These are phyloP conservation scores for Aspergillus sp. DNA, from an alignment of 2,329 filamentous ascomycete species.

Conservation along the genomic window DNA sequence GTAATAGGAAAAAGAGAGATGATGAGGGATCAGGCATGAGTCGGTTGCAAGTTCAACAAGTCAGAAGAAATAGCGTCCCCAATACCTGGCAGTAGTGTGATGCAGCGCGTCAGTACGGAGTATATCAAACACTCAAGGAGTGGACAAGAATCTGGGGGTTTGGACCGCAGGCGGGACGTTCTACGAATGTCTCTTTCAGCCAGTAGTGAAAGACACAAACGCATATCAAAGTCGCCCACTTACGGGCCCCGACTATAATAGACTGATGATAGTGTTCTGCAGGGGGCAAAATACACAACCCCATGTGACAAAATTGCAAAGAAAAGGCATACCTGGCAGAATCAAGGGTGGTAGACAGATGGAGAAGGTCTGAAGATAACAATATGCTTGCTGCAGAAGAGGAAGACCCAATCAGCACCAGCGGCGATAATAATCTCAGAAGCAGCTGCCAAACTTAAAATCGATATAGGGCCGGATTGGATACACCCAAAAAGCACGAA, in stretches of 20 bases:
- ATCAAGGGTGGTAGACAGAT: too few relatives aligned
- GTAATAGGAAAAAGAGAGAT: background rate
- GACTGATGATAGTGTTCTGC: constrained; percentile 6
- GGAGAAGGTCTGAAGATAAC: background rate
- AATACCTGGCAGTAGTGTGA: constrained; percentile 20
- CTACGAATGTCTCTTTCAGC: background rate
- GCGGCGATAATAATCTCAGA: background rate
- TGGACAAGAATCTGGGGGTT: constrained; percentile 5
- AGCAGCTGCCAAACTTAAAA: background rate
- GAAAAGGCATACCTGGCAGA: too few relatives aligned
- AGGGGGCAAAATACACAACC: constrained; percentile 4
- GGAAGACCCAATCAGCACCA: background rate
- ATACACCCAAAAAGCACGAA: constrained; percentile 7
- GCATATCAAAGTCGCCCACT: too few relatives aligned
- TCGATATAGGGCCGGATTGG: constrained; percentile 1
- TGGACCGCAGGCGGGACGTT: background rate
- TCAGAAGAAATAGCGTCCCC: constrained; percentile 14
- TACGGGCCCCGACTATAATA: too few relatives aligned
- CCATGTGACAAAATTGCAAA: background rate
- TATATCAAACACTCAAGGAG: constrained; percentile 15
- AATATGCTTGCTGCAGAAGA: background rate
- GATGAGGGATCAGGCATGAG: constrained; percentile 1
- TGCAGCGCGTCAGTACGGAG: constrained; percentile 18
- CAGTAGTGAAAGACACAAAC: background rate
- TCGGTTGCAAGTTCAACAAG: constrained; percentile 13